phyloP scores from a whole-genome alignment of 1,284 basidiomycete genomes.

The Irpex rosettiformis region DNA sequence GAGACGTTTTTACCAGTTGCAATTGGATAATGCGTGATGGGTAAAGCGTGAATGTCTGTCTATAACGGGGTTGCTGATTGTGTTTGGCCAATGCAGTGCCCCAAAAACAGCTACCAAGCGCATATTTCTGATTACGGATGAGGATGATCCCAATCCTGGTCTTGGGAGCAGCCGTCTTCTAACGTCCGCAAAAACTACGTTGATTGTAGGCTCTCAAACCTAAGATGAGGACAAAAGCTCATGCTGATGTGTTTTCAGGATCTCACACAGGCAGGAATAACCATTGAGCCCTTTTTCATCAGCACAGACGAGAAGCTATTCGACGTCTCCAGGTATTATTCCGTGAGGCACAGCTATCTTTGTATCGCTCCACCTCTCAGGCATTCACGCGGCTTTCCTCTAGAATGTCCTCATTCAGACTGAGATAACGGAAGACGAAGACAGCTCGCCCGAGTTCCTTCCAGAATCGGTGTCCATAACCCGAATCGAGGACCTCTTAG shows the following conservation, averaged over 20 bases:
- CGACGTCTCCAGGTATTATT: conserved; percentile 79
- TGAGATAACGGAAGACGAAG: conserved; percentile 43
- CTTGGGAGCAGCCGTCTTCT: conserved; percentile 49
- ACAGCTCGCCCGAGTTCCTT: conserved; percentile 47
- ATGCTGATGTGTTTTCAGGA: conserved; percentile 49
- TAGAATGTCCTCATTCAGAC: conserved; percentile 63
- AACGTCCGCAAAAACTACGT: conserved; percentile 65
- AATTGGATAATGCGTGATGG: conserved; percentile 86
- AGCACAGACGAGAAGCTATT: conserved; percentile 68
- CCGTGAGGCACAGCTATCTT: conserved; percentile 42
- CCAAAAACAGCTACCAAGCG: conserved; percentile 87
- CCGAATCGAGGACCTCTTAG: conserved; percentile 74
- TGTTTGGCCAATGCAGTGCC: conserved; percentile 44
- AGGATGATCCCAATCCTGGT: conserved; percentile 65
- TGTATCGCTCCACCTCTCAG: neutral
- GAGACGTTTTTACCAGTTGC: conserved; percentile 84
- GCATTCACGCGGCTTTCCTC: conserved; percentile 2
- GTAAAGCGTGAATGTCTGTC: conserved; percentile 40
- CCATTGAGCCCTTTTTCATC: conserved; percentile 92
- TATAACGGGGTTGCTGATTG: neutral
- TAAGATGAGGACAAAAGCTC: neutral
- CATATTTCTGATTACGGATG: conserved; percentile 90
- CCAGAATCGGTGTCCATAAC: conserved; percentile 68
- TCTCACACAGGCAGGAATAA: conserved; percentile 75
- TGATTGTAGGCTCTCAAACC: conserved; percentile 44